Evolutionary conservation across 352 stramenopile species (phyloP).

Genomic region (Globisporangium mamillatum): DNA sequence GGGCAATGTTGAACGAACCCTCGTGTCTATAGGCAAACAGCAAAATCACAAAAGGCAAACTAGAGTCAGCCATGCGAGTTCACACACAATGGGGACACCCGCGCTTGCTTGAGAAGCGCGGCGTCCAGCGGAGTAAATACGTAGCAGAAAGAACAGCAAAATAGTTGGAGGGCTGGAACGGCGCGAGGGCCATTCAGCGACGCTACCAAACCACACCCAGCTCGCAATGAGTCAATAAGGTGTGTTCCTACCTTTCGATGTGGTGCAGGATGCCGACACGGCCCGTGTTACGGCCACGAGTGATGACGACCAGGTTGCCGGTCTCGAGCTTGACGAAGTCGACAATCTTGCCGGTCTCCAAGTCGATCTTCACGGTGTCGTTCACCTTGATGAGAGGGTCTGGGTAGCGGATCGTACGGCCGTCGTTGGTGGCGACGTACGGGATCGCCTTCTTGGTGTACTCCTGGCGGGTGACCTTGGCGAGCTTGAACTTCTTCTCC

Average conservation of each 20-base stretch:
- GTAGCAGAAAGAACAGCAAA: background rate
- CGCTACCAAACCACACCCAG: conserved; percentile 76
- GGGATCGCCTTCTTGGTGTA: conserved; percentile 97
- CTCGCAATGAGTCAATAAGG: conserved; percentile 85
- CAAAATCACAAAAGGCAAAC: conserved; percentile 22
- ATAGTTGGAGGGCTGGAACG: conserved; percentile 9
- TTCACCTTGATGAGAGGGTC: conserved; percentile 98
- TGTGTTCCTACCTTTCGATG: conserved; percentile 94
- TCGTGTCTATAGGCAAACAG: conserved; percentile 86
- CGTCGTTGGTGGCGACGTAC: conserved; percentile 98
- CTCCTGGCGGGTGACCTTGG: conserved; percentile 95
- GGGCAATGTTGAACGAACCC: conserved; percentile 99
- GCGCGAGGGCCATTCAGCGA: background rate
- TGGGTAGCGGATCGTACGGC: conserved; percentile 98
- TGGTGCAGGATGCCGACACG: conserved; percentile 97
- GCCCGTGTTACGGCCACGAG: conserved; percentile 95
- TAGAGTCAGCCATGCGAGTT: conserved; percentile 1
- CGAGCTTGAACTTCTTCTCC: conserved; percentile 99
- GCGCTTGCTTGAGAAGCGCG: background rate
- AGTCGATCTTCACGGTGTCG: conserved; percentile 98
- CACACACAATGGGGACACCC: background rate
- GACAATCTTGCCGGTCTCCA: conserved; percentile 97
- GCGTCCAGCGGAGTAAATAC: background rate
- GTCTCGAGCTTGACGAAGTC: conserved; percentile 99
- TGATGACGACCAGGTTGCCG: conserved; percentile 97